These are phyloP conservation scores for Aquilaria yunnanensis DNA, from an alignment of 345 rosid genomes.

Conservation along the genomic window DNA sequence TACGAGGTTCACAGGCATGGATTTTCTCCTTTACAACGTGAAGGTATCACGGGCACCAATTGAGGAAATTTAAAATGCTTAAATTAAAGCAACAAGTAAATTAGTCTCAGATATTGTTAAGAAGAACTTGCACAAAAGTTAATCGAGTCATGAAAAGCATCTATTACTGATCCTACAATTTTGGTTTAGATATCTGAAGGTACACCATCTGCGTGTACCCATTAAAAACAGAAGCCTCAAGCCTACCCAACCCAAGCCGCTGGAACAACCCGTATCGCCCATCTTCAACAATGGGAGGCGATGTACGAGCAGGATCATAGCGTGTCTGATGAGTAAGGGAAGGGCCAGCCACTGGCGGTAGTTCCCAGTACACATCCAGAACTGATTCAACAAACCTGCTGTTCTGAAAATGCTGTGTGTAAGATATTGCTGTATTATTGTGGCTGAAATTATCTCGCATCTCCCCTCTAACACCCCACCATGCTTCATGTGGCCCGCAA, in stretches of 20 bases:
- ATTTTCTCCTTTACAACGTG: no score
- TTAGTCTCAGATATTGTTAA: no score
- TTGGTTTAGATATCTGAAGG: conserved; percentile 60
- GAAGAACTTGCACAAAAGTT: no score
- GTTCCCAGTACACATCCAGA: conserved; percentile 90
- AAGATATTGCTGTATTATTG: conserved; percentile 55
- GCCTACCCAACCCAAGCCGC: conserved; percentile 63
- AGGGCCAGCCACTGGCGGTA: conserved; percentile 94
- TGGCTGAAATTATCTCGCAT: conserved; percentile 93
- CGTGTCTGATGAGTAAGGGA: conserved; percentile 94
- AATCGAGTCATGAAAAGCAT: not conserved
- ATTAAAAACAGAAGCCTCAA: conserved; percentile 75
- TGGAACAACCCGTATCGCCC: conserved; percentile 73
- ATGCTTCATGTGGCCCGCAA: conserved; percentile 72
- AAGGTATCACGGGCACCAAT: no score
- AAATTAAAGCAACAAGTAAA: no score
- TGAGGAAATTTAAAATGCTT: no score
- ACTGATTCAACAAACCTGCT: conserved; percentile 79
- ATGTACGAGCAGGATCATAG: conserved; percentile 81
- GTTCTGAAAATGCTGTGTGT: conserved; percentile 74
- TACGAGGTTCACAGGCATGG: no score
- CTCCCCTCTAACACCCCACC: conserved; percentile 98
- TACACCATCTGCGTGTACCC: conserved; percentile 99
- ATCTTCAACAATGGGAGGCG: conserved; percentile 82
- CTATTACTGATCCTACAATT: conserved; percentile 30